Percentiles rank a stretch among this genome's conserved stretches.
These are phyloP conservation scores for Pichia inconspicua DNA, from an alignment of 1,139 yeast genomes.

Conservation along the genomic window DNA sequence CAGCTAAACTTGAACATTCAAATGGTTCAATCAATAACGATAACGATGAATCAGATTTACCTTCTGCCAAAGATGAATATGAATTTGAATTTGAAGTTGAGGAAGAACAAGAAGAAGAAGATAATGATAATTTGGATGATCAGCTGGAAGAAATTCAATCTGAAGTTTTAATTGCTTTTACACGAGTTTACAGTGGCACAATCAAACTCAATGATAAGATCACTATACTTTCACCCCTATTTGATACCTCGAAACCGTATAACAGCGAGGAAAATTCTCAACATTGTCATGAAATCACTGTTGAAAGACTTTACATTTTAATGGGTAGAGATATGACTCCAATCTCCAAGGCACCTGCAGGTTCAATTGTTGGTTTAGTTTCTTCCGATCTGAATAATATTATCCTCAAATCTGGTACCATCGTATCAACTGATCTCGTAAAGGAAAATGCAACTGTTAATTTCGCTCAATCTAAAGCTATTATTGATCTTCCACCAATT, in stretches of 20 bases:
- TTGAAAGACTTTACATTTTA: conserved; percentile 66
- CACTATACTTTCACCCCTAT: conserved; percentile 78
- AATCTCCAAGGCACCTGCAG: conserved; percentile 80
- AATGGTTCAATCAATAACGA: conserved; percentile 17
- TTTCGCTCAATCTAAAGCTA: conserved; percentile 51
- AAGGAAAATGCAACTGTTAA: conserved; percentile 41
- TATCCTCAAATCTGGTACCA: conserved; percentile 79
- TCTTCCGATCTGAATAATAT: conserved; percentile 64
- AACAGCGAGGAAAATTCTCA: conserved; percentile 25
- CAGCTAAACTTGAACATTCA: conserved; percentile 29
- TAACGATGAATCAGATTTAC: conserved; percentile 33
- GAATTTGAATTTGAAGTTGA: conserved; percentile 19
- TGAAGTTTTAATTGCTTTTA: conserved; percentile 76
- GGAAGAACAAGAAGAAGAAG: conserved; percentile 36
- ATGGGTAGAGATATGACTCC: conserved; percentile 91
- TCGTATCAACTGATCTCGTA: conserved; percentile 40
- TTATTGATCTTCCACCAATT: conserved; percentile 71
- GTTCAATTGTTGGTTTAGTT: conserved; percentile 89
- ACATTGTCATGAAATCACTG: conserved; percentile 44
- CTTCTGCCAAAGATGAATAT: neutral
- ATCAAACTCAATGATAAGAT: conserved; percentile 67
- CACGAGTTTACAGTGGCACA: conserved; percentile 84
- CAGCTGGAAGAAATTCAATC: conserved; percentile 31
- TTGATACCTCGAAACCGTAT: conserved; percentile 61
- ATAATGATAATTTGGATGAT: conserved; percentile 35